Conservation (phyloP, 1,284 basidiomycete genomes). For the Sporisorium reilianum region DNA sequence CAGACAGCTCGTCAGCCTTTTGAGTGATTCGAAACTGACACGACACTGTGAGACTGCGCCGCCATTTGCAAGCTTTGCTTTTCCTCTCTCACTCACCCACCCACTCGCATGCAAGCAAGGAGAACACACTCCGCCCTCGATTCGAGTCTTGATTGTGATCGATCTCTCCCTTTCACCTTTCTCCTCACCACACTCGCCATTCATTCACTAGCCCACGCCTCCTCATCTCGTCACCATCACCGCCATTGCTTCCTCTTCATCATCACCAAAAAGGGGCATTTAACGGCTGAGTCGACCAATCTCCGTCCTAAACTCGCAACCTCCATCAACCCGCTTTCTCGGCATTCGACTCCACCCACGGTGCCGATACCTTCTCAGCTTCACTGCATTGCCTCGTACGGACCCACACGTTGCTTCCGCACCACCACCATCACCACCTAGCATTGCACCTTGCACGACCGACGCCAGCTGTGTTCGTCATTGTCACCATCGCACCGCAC, state of each 20-base stretch:
- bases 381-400: constrained; percentile 1
- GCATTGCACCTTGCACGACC: constrained; percentile 4
- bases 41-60: constrained; percentile 12
- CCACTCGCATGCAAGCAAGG: constrained; percentile 1
- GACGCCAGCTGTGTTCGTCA: constrained; percentile 29
- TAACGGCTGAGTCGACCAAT: constrained; percentile 27
- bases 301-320: neutral
- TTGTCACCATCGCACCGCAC: constrained; percentile 11
- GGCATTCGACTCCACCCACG: constrained; percentile 1
- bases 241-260: constrained; percentile 7
- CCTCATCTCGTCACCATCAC: constrained; percentile 20
- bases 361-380: neutral
- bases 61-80: neutral
- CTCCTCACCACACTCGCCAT: constrained; percentile 12
- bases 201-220: constrained; percentile 5
- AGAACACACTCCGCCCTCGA: constrained; percentile 2
- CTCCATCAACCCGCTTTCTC: constrained; percentile 8
- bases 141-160: constrained; percentile 1
- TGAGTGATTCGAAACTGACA: constrained; percentile 4
- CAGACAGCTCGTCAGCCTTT: constrained; percentile 4
- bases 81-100: no score
- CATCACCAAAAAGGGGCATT: constrained; percentile 17
- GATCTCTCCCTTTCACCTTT: constrained; percentile 6
- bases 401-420: constrained; percentile 12
- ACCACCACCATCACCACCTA: neutral